Evolutionary conservation across 2,329 filamentous ascomycete species (phyloP).

Genomic region (Zalaria obscura): DNA sequence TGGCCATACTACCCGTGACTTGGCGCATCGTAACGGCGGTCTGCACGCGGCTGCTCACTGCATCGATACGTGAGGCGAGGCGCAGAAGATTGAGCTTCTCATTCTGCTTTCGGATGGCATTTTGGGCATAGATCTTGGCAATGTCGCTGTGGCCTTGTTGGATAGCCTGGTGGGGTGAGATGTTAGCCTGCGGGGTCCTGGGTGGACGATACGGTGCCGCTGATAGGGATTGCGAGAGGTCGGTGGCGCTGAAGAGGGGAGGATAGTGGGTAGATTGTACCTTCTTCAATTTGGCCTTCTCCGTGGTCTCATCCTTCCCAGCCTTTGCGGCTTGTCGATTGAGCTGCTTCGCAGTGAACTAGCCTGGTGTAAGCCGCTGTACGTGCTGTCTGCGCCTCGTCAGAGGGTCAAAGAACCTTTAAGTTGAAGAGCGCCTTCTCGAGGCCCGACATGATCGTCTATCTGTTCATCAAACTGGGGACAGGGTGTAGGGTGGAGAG

Average conservation of each 20-base stretch:
- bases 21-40: constrained; percentile 49
- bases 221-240: too few relatives aligned
- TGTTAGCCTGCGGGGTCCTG: too few relatives aligned
- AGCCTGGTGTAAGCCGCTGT: not conserved
- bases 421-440: constrained; percentile 49
- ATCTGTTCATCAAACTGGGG: too few relatives aligned
- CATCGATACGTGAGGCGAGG: constrained; percentile 44
- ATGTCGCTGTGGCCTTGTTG: constrained; percentile 46
- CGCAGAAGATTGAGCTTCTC: constrained; percentile 46
- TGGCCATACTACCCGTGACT: constrained; percentile 47
- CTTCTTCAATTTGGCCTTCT: constrained; percentile 50
- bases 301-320: constrained; percentile 44
- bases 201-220: too few relatives aligned
- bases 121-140: constrained; percentile 49
- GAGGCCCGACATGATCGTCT: constrained; percentile 40
- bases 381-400: too few relatives aligned
- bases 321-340: constrained; percentile 48
- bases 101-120: constrained; percentile 49
- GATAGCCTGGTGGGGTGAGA: constrained; percentile 32
- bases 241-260: not conserved
- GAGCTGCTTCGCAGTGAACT: constrained; percentile 51
- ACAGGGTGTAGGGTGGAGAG: too few relatives aligned
- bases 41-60: constrained; percentile 44
- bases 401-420: constrained; percentile 28
- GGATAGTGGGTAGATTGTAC: constrained; percentile 14